Conservation (phyloP, 129 eudicot genomes). For the Dittrichia graveolens region DNA sequence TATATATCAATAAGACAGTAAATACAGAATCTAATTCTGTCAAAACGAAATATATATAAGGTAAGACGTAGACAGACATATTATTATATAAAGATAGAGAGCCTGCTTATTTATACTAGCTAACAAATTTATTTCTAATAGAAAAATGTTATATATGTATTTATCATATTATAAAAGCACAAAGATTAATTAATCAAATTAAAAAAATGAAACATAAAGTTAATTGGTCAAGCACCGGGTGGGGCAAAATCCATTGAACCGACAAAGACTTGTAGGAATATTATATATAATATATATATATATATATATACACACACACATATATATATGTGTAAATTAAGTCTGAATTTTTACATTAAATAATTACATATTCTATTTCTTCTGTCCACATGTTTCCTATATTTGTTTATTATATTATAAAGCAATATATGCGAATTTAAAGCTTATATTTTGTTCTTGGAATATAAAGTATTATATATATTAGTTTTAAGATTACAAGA, state of each 20-base stretch:
- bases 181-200: no score
- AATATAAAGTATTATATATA: background rate
- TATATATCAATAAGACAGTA: no score
- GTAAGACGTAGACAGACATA: no score
- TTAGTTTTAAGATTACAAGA: background rate
- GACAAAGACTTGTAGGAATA: conserved; percentile 11
- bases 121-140: no score
- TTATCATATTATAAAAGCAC: no score
- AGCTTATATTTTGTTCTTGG: background rate
- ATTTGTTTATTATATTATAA: no score
- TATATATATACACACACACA: no score
- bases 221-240: background rate
- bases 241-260: conserved; percentile 32
- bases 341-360: background rate
- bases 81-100: no score
- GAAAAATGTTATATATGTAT: no score
- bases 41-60: no score
- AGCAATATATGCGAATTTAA: background rate
- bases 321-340: background rate
- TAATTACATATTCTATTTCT: background rate
- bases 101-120: no score
- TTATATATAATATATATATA: background rate
- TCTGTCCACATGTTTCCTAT: background rate
- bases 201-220: background rate
- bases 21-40: no score